Conservation (phyloP, 1,284 basidiomycete species). For the Trametes polyzona region DNA sequence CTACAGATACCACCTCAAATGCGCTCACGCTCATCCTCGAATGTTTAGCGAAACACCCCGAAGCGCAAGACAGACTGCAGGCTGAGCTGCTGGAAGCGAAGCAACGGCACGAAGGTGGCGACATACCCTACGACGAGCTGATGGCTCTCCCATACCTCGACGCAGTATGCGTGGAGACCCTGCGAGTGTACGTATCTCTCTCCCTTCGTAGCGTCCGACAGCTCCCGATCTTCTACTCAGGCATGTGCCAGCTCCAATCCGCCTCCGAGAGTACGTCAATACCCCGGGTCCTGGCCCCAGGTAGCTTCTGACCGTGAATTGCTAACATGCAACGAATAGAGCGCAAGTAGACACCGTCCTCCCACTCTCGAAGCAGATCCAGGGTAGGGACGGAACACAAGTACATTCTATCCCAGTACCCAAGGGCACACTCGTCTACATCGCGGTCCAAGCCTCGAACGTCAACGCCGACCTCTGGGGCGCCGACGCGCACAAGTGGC, state of each 20-base stretch:
- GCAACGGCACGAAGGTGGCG: slow-evolving; percentile 34
- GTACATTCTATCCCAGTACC: slow-evolving; percentile 42
- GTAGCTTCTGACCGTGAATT: neutral
- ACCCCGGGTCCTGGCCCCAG: too few species aligned
- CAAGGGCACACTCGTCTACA: slow-evolving; percentile 49
- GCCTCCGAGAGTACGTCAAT: neutral
- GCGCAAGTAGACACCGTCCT: slow-evolving; percentile 21
- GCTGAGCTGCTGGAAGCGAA: neutral
- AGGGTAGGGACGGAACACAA: slow-evolving; percentile 31
- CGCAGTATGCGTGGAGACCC: slow-evolving; percentile 37
- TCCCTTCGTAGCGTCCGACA: neutral
- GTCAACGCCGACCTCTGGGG: slow-evolving; percentile 54
- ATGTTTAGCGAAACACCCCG: neutral
- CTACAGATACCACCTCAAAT: slow-evolving; percentile 16
- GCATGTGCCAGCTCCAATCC: neutral
- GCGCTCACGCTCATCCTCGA: slow-evolving; percentile 15
- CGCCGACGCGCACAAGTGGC: slow-evolving; percentile 54
- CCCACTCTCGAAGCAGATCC: slow-evolving; percentile 29
- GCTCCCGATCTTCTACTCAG: neutral
- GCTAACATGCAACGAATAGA: slow-evolving; percentile 21
- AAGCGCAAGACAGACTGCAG: neutral
- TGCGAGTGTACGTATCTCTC: slow-evolving; percentile 50
- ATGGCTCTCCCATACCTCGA: slow-evolving; percentile 51
- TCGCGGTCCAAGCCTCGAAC: slow-evolving; percentile 53
- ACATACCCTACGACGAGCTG: slow-evolving; percentile 9